Evolutionary conservation across 2,329 filamentous ascomycete genomes (phyloP).

Genomic region (Talaromyces funiculosus): DNA sequence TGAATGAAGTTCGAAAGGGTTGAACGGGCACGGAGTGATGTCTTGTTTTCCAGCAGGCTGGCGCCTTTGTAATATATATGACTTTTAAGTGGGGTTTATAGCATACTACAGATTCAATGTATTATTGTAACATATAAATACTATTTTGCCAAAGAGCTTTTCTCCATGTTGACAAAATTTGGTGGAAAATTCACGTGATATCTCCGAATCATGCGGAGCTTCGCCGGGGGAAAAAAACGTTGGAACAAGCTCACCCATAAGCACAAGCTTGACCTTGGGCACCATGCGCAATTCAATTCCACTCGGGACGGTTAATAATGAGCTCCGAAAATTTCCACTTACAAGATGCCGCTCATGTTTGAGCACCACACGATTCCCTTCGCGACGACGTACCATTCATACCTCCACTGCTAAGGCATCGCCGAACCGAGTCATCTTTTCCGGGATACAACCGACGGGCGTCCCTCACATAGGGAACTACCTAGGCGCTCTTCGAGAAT

Average conservation of each 20-base stretch:
- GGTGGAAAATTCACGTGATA: constrained; percentile 5
- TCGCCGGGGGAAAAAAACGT: neutral
- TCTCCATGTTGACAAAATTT: no score
- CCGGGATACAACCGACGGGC: constrained; percentile 93
- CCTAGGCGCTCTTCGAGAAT: constrained; percentile 79
- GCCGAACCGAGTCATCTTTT: constrained; percentile 63
- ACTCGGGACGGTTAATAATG: neutral
- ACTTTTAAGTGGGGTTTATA: neutral
- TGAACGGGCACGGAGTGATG: constrained; percentile 9
- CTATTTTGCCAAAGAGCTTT: neutral
- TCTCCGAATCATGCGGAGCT: constrained; percentile 3
- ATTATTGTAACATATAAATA: neutral
- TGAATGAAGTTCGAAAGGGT: constrained; percentile 28
- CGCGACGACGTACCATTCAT: constrained; percentile 4
- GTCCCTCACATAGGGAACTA: constrained; percentile 95
- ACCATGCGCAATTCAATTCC: neutral
- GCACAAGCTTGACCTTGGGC: neutral
- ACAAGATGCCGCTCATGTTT: neutral
- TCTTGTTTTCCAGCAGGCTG: neutral
- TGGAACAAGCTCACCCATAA: neutral
- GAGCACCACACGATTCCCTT: neutral
- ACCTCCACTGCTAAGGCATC: neutral
- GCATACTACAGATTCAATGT: neutral
- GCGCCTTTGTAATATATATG: constrained; percentile 10
- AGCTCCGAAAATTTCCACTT: neutral